Base-by-base conservation (phyloP, 1,284 basidiomycete genomes). In the Marasmius sp. region DNA sequence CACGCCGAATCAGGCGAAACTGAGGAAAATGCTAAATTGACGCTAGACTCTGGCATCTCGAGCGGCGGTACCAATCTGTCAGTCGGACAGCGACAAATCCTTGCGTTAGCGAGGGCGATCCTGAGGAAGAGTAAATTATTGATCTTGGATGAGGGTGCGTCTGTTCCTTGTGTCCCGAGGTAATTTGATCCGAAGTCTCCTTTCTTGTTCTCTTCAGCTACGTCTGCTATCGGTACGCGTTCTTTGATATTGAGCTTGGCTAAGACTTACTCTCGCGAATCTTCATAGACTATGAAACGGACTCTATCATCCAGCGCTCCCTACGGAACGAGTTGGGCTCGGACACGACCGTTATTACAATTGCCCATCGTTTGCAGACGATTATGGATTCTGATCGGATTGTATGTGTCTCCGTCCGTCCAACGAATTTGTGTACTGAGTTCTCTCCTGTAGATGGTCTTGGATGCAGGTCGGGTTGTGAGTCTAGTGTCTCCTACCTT, bases 71-170 rank as follows among this genome's bases (percentile, higher is more conserved):
- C 79, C 14, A 92, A 92, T 68, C 75, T 92, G 27, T 87, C 84
- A 1, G 85, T 90, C 38, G 89, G 90, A 3, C 88, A 92, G 68
- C 77, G 89, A 9, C 89, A 92, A 69, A 85, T 86, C 51, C 70
- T 87, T 27, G 85, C 86, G 4, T 72, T 88, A 0, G 85, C 85
- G 0, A 75, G 85, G 61, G 85, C 85, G 0, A 83, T 86, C 52
- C 78, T 86, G 6, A 74, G 85, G 6, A 77, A 77, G 51, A 86
- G 84, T 74, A 86, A 86, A 64, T 66, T 87, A 9, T 73, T 87
- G 38, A 85, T 87, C 55, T 71, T 87, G 14, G 85, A 87, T 67
- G 85, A 88, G 78, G 84, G 82, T 83, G 34, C 48, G 73, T 64
- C 38, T 9, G 22, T 7, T 45, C n/a, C 38, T 22, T 36, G 41